phyloP scores from a whole-genome alignment of 108 stramenopile species.

The Hondaea fermentalgiana region DNA sequence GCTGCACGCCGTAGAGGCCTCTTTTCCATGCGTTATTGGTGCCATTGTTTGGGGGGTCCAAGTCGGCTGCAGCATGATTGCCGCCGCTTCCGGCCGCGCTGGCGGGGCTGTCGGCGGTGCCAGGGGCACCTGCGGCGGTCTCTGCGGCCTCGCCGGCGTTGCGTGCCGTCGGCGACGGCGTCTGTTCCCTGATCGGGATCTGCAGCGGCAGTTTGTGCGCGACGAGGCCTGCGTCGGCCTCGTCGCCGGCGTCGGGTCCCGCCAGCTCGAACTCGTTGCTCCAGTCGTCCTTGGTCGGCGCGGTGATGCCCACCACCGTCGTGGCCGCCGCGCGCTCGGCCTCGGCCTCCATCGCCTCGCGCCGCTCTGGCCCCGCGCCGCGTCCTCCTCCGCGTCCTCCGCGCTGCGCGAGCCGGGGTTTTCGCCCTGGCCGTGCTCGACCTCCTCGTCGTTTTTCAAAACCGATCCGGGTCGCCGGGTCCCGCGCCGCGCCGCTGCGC shows the following conservation, averaged over 20 bases:
- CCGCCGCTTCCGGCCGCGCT: neutral
- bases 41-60: no score
- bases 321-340: neutral
- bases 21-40: no score
- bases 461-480: no score
- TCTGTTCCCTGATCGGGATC: neutral
- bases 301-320: constrained; percentile 5
- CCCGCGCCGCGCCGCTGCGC: no score
- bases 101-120: neutral
- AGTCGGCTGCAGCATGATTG: no score
- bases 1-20: neutral
- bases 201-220: neutral
- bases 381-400: neutral
- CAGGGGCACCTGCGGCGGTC: neutral
- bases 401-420: no score
- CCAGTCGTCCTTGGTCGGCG: constrained; percentile 17
- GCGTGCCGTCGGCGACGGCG: neutral
- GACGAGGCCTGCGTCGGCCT: neutral
- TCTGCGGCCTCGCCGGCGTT: neutral
- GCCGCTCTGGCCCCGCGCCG: neutral
- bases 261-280: constrained; percentile 13
- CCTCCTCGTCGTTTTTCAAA: no score
- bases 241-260: neutral
- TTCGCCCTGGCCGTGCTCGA: no score
- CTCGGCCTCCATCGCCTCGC: neutral